phyloP scores from a whole-genome alignment of 441 rosid species.

The Corymbia calophylla region DNA sequence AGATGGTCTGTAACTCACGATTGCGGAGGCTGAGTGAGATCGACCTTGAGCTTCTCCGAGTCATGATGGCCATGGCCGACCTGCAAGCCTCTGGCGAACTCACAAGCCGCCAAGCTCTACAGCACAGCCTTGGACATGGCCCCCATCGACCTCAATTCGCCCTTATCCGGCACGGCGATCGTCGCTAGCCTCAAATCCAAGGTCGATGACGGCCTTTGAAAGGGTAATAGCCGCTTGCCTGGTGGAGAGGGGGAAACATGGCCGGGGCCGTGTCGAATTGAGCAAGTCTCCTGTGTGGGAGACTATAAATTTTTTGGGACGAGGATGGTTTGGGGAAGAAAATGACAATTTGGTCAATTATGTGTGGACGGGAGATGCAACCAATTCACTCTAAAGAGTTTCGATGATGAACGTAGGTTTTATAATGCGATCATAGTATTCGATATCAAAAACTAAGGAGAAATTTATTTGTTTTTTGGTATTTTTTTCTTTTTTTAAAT shows the following conservation, averaged over 20 bases:
- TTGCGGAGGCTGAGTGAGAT: no score
- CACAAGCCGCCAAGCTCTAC: background rate
- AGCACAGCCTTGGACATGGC: background rate
- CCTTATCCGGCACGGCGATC: background rate
- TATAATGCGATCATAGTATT: background rate
- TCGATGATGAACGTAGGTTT: background rate
- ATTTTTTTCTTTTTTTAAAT: background rate
- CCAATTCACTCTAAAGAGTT: background rate
- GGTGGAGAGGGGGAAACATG: background rate
- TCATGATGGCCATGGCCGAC: no score
- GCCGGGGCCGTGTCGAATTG: background rate
- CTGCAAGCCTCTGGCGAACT: no score
- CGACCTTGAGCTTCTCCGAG: no score
- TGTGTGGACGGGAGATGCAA: background rate
- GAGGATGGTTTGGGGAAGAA: background rate
- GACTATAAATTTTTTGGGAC: background rate
- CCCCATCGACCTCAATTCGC: background rate
- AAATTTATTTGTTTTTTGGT: background rate
- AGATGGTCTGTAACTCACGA: no score
- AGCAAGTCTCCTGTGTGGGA: background rate
- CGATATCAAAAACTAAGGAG: background rate
- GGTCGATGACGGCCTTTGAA: background rate
- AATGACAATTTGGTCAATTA: background rate
- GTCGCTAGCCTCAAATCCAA: background rate
- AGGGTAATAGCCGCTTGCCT: background rate